These are phyloP conservation scores for Xylaria intraflava DNA, from an alignment of 495 filamentous ascomycete genomes.

Conservation along the genomic window DNA sequence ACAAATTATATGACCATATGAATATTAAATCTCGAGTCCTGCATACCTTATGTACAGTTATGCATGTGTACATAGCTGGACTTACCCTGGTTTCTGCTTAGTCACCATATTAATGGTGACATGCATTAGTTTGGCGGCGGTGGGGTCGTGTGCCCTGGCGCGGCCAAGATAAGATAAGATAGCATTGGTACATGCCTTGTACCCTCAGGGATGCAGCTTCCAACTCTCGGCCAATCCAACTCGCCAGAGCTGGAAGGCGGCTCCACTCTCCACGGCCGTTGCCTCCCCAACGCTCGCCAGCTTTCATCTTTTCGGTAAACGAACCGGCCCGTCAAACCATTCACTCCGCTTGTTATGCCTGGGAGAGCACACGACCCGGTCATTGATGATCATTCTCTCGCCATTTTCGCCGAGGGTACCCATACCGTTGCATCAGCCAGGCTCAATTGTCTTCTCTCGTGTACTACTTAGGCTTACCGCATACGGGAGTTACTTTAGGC, in stretches of 20 bases:
- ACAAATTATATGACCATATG: no score
- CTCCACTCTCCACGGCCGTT: conserved; percentile 10
- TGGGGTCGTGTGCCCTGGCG: neutral
- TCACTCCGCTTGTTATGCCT: neutral
- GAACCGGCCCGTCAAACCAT: neutral
- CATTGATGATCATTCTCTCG: neutral
- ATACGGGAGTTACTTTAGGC: neutral
- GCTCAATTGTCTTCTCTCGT: neutral
- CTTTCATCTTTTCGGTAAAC: conserved; percentile 21
- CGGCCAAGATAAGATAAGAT: neutral
- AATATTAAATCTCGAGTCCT: no score
- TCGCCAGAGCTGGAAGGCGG: neutral
- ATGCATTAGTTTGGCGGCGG: no score
- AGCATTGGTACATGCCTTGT: no score
- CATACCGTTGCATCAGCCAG: neutral
- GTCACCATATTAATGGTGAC: no score
- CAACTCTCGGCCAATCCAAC: no score
- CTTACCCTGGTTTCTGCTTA: no score
- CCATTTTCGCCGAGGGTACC: neutral
- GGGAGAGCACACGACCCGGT: no score
- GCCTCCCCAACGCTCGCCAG: conserved; percentile 21
- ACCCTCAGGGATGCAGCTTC: neutral
- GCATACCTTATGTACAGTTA: no score
- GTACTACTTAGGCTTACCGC: conserved; percentile 3
- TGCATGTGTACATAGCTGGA: no score